Conservation (phyloP, 352 stramenopile genomes). For the Phytophthora multivora region DNA sequence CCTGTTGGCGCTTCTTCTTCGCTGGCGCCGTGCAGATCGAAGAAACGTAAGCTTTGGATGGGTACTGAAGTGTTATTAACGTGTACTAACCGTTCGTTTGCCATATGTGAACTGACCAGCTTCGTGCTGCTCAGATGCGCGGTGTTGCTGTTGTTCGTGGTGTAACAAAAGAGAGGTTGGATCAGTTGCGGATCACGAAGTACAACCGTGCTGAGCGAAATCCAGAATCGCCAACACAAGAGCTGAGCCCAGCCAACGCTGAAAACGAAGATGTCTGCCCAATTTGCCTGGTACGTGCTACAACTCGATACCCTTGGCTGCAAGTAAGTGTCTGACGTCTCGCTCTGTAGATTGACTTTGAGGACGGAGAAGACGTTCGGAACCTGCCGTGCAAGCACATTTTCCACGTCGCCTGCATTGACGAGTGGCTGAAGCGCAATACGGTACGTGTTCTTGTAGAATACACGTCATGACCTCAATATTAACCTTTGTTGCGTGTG, state of each 20-base stretch:
- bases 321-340: constrained; percentile 4
- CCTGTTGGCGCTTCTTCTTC: constrained; percentile 62
- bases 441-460: constrained; percentile 61
- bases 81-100: not conserved
- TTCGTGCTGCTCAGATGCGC: constrained; percentile 55
- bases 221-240: constrained; percentile 18
- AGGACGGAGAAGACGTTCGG: constrained; percentile 74
- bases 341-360: constrained; percentile 64
- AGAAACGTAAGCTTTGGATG: constrained; percentile 50
- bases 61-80: not conserved
- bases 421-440: constrained; percentile 87
- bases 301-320: not conserved
- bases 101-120: constrained; percentile 20
- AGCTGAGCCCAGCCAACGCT: not conserved
- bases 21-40: constrained; percentile 63
- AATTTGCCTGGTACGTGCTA: constrained; percentile 67
- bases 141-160: constrained; percentile 49
- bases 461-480: not conserved
- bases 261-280: constrained; percentile 69
- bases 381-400: constrained; percentile 88
- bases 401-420: constrained; percentile 90
- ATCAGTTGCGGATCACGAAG: constrained; percentile 68
- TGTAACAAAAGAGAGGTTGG: constrained; percentile 64
- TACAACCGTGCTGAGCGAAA: constrained; percentile 49
- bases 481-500: not conserved